Evolutionary conservation across 306 rosid genomes (phyloP).

Genomic region (Hippophae rhamnoides): DNA sequence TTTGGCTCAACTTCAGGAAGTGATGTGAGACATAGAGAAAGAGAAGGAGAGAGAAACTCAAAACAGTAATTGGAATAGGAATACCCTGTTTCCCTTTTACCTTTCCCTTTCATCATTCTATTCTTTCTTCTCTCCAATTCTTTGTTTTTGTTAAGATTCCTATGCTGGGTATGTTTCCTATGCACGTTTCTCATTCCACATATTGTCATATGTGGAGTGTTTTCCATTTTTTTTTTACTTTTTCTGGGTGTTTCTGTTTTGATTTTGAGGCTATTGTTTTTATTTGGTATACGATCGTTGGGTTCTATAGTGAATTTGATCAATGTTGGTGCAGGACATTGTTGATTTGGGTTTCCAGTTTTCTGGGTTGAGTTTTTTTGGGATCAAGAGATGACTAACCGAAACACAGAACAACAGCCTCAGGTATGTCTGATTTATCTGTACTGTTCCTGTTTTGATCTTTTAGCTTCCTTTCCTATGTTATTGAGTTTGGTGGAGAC

Average conservation of each 20-base stretch:
- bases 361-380: constrained; percentile 33
- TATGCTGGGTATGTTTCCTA: constrained; percentile 10
- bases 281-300: constrained; percentile 10
- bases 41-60: not conserved
- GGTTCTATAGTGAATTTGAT: constrained; percentile 25
- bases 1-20: constrained; percentile 36
- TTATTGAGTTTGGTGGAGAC: not conserved
- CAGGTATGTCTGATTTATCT: constrained; percentile 32
- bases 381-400: constrained; percentile 63
- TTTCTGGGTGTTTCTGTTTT: not conserved
- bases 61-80: too few relatives aligned
- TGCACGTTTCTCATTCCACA: not conserved
- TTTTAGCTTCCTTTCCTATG: not conserved
- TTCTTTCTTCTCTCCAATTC: not conserved
- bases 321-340: constrained; percentile 27
- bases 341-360: constrained; percentile 24
- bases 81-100: constrained; percentile 1
- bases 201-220: not conserved
- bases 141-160: not conserved
- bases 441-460: not conserved
- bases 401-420: constrained; percentile 40
- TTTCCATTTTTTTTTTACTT: not conserved
- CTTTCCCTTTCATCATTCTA: not conserved
- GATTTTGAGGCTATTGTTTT: constrained; percentile 1
- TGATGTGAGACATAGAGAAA: constrained; percentile 14